A percentile compares a stretch with the other conserved stretches of the same genome.
These are phyloP conservation scores for Cucumis sativus DNA, from an alignment of 306 rosid species.

Conservation along the genomic window DNA sequence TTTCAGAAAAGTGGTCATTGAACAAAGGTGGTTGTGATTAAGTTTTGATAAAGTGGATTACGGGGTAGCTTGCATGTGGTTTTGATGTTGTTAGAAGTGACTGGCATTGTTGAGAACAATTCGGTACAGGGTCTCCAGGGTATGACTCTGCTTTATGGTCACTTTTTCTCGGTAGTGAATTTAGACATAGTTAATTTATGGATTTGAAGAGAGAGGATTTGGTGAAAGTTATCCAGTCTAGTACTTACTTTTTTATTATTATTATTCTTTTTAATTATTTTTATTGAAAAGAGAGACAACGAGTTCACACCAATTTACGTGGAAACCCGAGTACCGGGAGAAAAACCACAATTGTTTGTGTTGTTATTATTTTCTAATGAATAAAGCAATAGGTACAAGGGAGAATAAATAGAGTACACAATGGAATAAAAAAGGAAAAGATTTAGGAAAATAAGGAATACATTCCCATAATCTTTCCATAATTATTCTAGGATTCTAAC, in stretches of 20 bases:
- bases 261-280: too few species aligned
- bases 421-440: too few species aligned
- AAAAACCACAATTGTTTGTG: too few species aligned
- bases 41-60: not conserved
- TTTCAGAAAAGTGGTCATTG: not conserved
- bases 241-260: not conserved
- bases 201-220: not conserved
- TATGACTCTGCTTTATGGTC: not conserved
- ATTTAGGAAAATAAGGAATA: too few species aligned
- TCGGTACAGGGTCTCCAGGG: not conserved
- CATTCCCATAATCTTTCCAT: too few species aligned
- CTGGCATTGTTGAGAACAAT: not conserved
- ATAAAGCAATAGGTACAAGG: too few species aligned
- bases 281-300: too few species aligned
- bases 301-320: too few species aligned
- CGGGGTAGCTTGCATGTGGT: not conserved
- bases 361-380: too few species aligned
- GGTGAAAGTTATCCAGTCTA: not conserved
- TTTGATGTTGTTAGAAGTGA: not conserved
- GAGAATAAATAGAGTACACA: too few species aligned
- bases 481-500: too few species aligned
- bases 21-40: not conserved
- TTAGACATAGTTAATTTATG: not conserved
- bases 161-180: not conserved
- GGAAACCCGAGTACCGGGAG: too few species aligned